Conservation (phyloP, 805 yeast genomes). For the Yamadazyma akitaensis region DNA sequence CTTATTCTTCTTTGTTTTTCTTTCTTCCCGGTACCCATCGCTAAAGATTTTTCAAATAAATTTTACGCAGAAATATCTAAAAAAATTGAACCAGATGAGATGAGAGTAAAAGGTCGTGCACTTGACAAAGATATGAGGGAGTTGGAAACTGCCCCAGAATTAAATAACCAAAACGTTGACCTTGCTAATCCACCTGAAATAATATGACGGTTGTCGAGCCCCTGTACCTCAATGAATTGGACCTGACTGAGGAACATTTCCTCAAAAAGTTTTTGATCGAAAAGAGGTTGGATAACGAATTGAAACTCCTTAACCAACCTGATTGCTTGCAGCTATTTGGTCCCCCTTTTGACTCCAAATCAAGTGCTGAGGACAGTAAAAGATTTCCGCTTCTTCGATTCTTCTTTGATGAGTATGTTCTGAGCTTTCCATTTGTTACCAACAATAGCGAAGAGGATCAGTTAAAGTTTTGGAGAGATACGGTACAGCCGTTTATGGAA, state of each 20-base stretch:
- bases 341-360: slow-evolving; percentile 57
- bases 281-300: slow-evolving; percentile 59
- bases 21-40: slow-evolving; percentile 91
- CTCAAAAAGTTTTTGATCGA: slow-evolving; percentile 77
- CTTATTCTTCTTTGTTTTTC: slow-evolving; percentile 85
- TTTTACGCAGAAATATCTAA: slow-evolving; percentile 1
- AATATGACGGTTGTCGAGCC: neutral
- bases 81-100: slow-evolving; percentile 7
- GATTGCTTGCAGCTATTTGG: slow-evolving; percentile 70
- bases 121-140: neutral
- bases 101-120: slow-evolving; percentile 4
- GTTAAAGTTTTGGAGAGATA: slow-evolving; percentile 64
- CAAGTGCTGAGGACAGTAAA: neutral
- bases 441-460: slow-evolving; percentile 46
- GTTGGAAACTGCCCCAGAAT: neutral
- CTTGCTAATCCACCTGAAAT: neutral
- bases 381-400: slow-evolving; percentile 65
- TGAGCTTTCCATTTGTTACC: slow-evolving; percentile 73
- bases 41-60: neutral
- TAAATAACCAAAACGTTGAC: neutral
- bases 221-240: slow-evolving; percentile 22
- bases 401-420: slow-evolving; percentile 59
- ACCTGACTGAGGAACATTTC: slow-evolving; percentile 79
- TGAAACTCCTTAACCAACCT: slow-evolving; percentile 55
- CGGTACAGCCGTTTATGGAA: slow-evolving; percentile 80